Conservation (phyloP, 768 basidiomycete genomes). For the Panellus pusillus region DNA sequence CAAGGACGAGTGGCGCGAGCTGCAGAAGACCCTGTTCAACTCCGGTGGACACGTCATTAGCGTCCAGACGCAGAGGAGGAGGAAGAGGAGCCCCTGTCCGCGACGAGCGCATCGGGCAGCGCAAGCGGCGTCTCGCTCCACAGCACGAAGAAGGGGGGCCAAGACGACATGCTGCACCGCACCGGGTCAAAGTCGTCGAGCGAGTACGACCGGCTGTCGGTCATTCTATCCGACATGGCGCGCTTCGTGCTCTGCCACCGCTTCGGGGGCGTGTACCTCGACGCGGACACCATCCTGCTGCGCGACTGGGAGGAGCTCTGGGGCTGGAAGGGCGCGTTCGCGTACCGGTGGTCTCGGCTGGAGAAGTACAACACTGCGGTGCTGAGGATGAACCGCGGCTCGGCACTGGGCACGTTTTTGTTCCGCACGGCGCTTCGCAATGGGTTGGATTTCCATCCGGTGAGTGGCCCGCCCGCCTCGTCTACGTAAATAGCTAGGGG, state of each 20-base stretch:
- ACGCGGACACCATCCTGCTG: slow-evolving; percentile 89
- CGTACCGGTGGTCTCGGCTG: slow-evolving; percentile 91
- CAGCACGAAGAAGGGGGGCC: slow-evolving; percentile 38
- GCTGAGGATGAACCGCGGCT: slow-evolving; percentile 83
- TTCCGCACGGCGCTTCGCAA: slow-evolving; percentile 93
- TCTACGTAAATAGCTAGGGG: too few relatives aligned
- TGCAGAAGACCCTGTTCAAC: slow-evolving; percentile 80
- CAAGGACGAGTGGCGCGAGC: slow-evolving; percentile 80
- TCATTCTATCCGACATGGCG: slow-evolving; percentile 94
- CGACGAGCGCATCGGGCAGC: slow-evolving; percentile 54
- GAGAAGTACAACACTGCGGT: slow-evolving; percentile 95
- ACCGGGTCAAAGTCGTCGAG: slow-evolving; percentile 86
- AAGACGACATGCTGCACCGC: slow-evolving; percentile 62
- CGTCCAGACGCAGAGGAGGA: slow-evolving; percentile 42
- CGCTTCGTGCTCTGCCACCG: slow-evolving; percentile 94
- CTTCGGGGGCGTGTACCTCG: slow-evolving; percentile 92
- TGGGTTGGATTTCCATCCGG: slow-evolving; percentile 88
- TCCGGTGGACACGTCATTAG: slow-evolving; percentile 78
- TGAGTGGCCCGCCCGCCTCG: not conserved
- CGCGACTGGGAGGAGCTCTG: slow-evolving; percentile 97
- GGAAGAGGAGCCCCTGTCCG: slow-evolving; percentile 10
- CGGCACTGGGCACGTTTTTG: slow-evolving; percentile 84
- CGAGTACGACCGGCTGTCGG: slow-evolving; percentile 87
- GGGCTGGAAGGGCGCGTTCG: slow-evolving; percentile 94
- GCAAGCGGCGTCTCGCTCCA: slow-evolving; percentile 33